These are phyloP conservation scores for Styphnolobium japonicum DNA, from an alignment of 306 rosid species.

Conservation along the genomic window DNA sequence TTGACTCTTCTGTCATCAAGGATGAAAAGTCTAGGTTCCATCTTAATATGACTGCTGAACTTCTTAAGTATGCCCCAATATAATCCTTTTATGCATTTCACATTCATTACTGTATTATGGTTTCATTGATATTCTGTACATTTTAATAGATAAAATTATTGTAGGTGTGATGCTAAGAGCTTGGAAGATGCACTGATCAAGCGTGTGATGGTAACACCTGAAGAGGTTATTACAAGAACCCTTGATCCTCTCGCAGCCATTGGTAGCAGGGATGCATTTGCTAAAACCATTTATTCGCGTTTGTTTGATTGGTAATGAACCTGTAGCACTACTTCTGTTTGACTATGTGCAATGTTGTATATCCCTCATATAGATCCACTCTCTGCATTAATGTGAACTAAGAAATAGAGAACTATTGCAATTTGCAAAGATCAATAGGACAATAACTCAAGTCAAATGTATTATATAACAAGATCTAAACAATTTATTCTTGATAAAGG, in stretches of 20 bases:
- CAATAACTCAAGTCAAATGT: background rate
- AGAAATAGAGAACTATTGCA: background rate
- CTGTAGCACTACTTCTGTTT: background rate
- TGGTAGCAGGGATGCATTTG: conserved; percentile 94
- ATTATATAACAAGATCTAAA: background rate
- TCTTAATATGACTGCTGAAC: conserved; percentile 88
- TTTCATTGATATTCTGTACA: conserved; percentile 15
- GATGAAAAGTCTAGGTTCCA: conserved; percentile 93
- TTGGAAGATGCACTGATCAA: conserved; percentile 96
- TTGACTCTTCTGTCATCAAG: conserved; percentile 92
- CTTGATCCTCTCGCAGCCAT: conserved; percentile 97
- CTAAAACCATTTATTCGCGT: conserved; percentile 93
- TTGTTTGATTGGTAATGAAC: conserved; percentile 93
- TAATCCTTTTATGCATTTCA: conserved; percentile 18
- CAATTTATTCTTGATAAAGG: background rate
- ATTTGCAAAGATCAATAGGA: background rate
- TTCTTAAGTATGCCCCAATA: conserved; percentile 59
- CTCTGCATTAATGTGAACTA: conserved; percentile 7
- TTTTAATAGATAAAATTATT: conserved; percentile 19
- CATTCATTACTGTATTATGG: conserved; percentile 13
- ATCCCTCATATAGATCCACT: background rate
- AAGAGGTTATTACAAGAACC: conserved; percentile 96
- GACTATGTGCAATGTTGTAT: background rate
- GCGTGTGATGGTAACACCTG: conserved; percentile 99
- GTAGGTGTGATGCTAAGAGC: conserved; percentile 89